Evolutionary conservation across 176 grass and related monocot species (phyloP), one percentile per base, ranked within the genome.

Genomic region (Bromus sterilis): DNA sequence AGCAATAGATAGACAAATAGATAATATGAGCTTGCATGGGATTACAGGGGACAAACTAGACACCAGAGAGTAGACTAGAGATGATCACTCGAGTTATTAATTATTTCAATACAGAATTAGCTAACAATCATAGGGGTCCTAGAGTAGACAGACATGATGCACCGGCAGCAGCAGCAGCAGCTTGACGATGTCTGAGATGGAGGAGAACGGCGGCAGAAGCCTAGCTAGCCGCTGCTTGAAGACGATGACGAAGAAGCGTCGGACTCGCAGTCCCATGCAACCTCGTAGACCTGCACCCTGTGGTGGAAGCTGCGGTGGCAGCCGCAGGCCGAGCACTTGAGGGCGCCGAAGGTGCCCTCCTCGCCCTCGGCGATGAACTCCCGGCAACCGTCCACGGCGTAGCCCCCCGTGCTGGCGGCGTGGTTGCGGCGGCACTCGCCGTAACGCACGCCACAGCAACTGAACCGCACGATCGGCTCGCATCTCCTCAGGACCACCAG

Each of bases 301-400:
- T 91, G 75, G 85, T 97, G 94, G 91, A 97, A 97, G 91, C 88
- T 94, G 78, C 94, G 82, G 82, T 97, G 94, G 85, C 94, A 97
- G 3, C 87, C 83, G 56, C 94, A 97, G 1, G 91, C 94, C 0
- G 83, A 87, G 24, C 94, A 97, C 66, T 83, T 91, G 81, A 97
- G 86, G 30, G 92, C 88, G 21, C 76, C 86, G 13, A 55, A 49
- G 4, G 82, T 78, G 59, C 92, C 88, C 43, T 91, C 92, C 70
- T 89, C 90, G 1, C 92, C 92, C 53, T 85, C 92, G 3, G 90
- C 81, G 33, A 93, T 91, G 84, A 98, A 94, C 81, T 94, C 95
- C 31, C 78, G 42, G 75, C 95, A 98, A 0, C 95, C 95, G 23
- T 98, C 95, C 14, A 94, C 76, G 40, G 92, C 86, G 12, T 98